phyloP scores from a whole-genome alignment of 2,329 filamentous ascomycete species.

The Ophiostoma perfectum region DNA sequence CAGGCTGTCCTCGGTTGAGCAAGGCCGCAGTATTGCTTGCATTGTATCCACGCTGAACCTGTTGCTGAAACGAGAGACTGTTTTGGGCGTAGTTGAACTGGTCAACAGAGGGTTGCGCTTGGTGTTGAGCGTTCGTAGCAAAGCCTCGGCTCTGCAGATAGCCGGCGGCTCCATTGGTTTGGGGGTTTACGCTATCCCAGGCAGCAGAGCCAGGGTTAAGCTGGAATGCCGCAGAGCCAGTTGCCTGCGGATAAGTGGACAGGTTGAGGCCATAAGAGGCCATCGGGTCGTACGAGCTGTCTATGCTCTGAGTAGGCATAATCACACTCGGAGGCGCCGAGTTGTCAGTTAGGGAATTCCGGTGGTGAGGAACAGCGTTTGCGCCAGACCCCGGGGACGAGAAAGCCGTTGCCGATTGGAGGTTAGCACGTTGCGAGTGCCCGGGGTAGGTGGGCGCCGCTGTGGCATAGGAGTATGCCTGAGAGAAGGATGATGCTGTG shows the following conservation, averaged over 20 bases:
- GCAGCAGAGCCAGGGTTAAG: slow-evolving; percentile 44
- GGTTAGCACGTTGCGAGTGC: slow-evolving; percentile 43
- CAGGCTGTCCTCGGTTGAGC: background rate
- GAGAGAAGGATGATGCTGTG: background rate
- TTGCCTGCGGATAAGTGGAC: background rate
- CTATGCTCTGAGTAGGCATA: background rate
- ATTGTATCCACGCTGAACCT: slow-evolving; percentile 2
- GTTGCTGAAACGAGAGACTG: background rate
- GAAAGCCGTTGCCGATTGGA: slow-evolving; percentile 31
- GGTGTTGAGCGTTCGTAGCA: background rate
- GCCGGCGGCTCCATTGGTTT: background rate
- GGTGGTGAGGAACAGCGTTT: slow-evolving; percentile 16
- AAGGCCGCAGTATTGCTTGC: background rate
- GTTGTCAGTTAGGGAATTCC: slow-evolving; percentile 20
- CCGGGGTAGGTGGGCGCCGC: slow-evolving; percentile 39
- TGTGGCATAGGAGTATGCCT: slow-evolving; percentile 16
- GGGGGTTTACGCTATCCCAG: slow-evolving; percentile 36
- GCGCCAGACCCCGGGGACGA: slow-evolving; percentile 16
- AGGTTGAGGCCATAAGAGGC: background rate
- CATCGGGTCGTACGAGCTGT: background rate
- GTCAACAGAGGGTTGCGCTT: background rate
- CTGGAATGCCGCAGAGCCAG: slow-evolving; percentile 36
- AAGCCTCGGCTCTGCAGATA: background rate
- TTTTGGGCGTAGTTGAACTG: background rate
- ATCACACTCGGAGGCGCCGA: background rate